A percentile compares a stretch with the other conserved stretches of the same genome.
These are phyloP conservation scores for Termitomyces eurrhizus DNA, from an alignment of 768 basidiomycete genomes.

Conservation along the genomic window DNA sequence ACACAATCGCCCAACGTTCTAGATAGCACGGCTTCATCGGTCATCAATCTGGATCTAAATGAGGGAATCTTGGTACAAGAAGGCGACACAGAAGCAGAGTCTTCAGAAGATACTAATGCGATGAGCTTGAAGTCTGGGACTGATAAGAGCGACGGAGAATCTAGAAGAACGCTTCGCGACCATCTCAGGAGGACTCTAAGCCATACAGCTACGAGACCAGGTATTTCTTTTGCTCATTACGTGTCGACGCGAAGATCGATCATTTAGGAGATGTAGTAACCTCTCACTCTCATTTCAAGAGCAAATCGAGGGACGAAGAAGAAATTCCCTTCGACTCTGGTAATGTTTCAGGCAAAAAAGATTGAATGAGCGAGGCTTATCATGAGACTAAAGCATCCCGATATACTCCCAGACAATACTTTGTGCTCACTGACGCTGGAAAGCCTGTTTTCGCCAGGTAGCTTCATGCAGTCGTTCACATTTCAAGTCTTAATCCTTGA, in stretches of 20 bases:
- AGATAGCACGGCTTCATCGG: conserved; percentile 69
- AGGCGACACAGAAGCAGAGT: conserved; percentile 54
- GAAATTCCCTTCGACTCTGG: conserved; percentile 40
- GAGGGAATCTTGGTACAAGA: conserved; percentile 74
- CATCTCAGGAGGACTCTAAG: conserved; percentile 67
- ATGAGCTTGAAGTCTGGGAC: conserved; percentile 37
- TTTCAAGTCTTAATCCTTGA: neutral
- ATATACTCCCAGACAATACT: conserved; percentile 74
- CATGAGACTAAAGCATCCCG: conserved; percentile 27
- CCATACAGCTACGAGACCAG: conserved; percentile 44
- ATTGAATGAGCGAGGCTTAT: conserved; percentile 7
- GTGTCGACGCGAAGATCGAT: conserved; percentile 5
- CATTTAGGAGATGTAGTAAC: conserved; percentile 23
- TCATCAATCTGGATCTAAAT: conserved; percentile 59
- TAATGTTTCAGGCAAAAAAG: conserved; percentile 16
- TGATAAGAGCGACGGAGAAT: conserved; percentile 45
- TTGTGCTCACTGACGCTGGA: conserved; percentile 90
- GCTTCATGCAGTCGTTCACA: conserved; percentile 12
- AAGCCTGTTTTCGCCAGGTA: conserved; percentile 96
- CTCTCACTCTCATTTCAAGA: conserved; percentile 27
- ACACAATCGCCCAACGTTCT: conserved; percentile 29
- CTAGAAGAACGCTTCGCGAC: conserved; percentile 64
- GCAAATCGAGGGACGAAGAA: conserved; percentile 28
- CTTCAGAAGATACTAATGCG: conserved; percentile 50
- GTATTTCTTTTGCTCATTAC: conserved; percentile 23